These are phyloP conservation scores for Puccinia hordei DNA, from an alignment of 1,284 basidiomycete species.

Conservation along the genomic window DNA sequence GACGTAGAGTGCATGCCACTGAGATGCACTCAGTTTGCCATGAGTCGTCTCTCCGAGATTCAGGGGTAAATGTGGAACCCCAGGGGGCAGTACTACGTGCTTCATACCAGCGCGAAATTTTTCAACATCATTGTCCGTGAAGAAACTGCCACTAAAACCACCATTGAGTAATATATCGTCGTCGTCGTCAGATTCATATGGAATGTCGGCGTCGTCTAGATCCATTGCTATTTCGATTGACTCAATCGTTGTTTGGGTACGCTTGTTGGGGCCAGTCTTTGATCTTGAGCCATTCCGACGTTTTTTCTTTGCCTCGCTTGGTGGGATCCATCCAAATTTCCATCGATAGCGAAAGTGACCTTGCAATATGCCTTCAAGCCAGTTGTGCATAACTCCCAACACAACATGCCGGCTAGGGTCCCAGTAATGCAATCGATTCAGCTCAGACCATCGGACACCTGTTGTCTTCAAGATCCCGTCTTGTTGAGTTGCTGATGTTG, in stretches of 20 bases:
- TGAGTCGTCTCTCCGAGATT: too few relatives aligned
- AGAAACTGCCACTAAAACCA: constrained; percentile 1
- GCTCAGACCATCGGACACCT: constrained; percentile 35
- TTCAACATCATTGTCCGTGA: not conserved
- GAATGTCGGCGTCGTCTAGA: not conserved
- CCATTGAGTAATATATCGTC: constrained; percentile 20
- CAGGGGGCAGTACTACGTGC: not conserved
- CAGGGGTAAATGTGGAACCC: too few relatives aligned
- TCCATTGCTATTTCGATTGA: not conserved
- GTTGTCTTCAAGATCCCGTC: constrained; percentile 13
- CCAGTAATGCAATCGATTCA: constrained; percentile 31
- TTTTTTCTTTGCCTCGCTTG: not conserved
- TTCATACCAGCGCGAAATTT: constrained; percentile 1
- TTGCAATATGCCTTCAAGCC: too few relatives aligned
- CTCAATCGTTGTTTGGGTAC: not conserved
- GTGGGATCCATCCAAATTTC: too few relatives aligned
- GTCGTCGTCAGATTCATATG: not conserved
- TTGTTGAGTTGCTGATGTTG: not conserved
- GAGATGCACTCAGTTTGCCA: too few relatives aligned
- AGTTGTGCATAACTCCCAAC: too few relatives aligned
- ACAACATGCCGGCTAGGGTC: constrained; percentile 31
- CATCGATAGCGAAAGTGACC: too few relatives aligned
- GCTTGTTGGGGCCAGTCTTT: not conserved
- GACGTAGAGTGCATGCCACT: too few relatives aligned
- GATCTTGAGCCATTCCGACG: not conserved